Base-by-base conservation (phyloP, 768 basidiomycete species). In the Leccinum subtestaceum region DNA sequence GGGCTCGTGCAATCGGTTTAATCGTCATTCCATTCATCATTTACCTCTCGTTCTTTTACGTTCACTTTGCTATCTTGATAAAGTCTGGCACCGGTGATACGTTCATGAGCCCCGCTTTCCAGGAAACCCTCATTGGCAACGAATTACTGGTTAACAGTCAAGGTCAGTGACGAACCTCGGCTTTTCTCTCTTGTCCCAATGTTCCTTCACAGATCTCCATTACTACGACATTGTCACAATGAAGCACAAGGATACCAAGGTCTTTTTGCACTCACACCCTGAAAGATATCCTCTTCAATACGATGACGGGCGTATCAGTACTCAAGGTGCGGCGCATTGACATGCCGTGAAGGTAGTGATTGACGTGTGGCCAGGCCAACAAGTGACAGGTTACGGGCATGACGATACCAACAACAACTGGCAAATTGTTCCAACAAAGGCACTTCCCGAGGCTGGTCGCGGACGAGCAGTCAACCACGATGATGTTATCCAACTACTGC, bases 81-180 rank as follows among this genome's bases (percentile, higher is more conserved):
- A 82, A 87, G 63, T 95, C 95, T 11, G 97, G 97, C 25, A 83
- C 95, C 32, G 97, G 97, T 5, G 97, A 98, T 69, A 80, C 81
- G 40, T 99, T 98, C 78, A 98, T 98, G 97, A 94, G 91, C 70
- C 95, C 97, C 6, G 88, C 87, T 5, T 99, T 99, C 85, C 97
- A 99, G 75, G 95, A 98, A 76, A 97, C 95, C 17, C 79, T 99
- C 53, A 74, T 80, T 21, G 95, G 94, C 31, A 99, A 97, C 65
- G 95, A 98, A 68, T 80, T 99, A 74, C 75, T 98, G 57, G 71
- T 98, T 61, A 93, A 93, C 68, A 91, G 93, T 63, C 89, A 95
- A 77, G 96, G 96, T 95, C 65, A 57, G 80, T 63, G 8, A 17
- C 17, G 46, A 52, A 11, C n/a, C 23, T 53, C n/a, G 51, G 11